Base-by-base conservation (phyloP, 2,329 filamentous ascomycete genomes). In the Cladophialophora chaetospira region DNA sequence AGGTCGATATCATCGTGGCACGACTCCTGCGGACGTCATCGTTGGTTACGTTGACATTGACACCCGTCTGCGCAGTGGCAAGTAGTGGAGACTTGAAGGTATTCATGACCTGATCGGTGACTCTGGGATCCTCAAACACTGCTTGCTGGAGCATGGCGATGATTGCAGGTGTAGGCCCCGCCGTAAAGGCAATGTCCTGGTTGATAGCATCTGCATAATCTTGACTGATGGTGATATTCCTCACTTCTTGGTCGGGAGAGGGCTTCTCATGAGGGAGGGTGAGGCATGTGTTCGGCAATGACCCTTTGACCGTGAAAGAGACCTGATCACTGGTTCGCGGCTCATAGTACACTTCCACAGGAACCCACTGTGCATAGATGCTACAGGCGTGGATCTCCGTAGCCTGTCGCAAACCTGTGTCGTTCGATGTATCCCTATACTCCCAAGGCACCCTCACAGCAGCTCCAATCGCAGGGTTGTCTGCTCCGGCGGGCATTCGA, bases 351-450 rank as follows among this genome's bases (percentile, higher is more conserved):
- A 61, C 58, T 15, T 58, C 45, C 6, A 61, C 54, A 10, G 58
- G 55, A 2, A 61, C 43, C 61, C 61, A 63, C 44, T 62, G 56
- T 10, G 61, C 61, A 26, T 63, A 59, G 13, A 63, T 57, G 33
- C 59, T 62, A 45, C 61, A 63, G 15, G 59, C 61, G 44, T 58
- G 57, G 11, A 57, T 53, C 29, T 54, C 56, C 8, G 53, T 59
- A 26, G 35, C 59, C 46, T 56, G 53, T 21, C 23, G 33, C 31
- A 53, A 38, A 17, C 33, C n/a, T 10, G 17, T 58, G 4, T 44
- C 31, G 31, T 48, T 53, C 15, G n/a, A 29, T 13, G 17, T 11
- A 3, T 19, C 17, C 2, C 36, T 25, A 31, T 58, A 58, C 28
- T 53, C 54, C 46, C 19, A 55, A 3, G 54, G 61, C 17, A 57